Evolutionary conservation across 805 yeast genomes (phyloP), one percentile per base, ranked within the genome.

Genomic region (Yarrowia sp.): DNA sequence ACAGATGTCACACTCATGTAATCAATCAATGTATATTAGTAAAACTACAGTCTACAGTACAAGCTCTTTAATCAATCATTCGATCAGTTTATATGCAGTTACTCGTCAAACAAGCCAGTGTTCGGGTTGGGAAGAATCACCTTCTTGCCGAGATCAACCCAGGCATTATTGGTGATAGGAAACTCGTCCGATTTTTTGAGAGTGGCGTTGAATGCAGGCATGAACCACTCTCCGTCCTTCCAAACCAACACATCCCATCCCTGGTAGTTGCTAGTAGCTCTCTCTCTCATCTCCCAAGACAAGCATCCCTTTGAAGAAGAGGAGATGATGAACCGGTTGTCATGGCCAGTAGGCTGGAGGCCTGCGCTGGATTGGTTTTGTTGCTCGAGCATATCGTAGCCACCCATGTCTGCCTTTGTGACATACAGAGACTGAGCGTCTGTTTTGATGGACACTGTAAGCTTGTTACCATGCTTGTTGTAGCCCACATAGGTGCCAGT

Each of bases 121-220:
- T 8, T 39, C 1, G 60, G 60, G 14, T 53, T 28, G 10, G 45
- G 36, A 1, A 55, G 47, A 11, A 41, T 13, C 1, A 55, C 17
- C 47, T 55, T 55, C 39, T 55, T 55, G 3, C 47, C 47, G 3
- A 55, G n/a, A 13, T 41, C 38, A 5, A 55, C 47, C 61, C 61
- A 55, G 1, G 47, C 35, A 10, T 45, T 31, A 9, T 55, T 55
- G 32, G 13, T 13, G 1, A 51, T 22, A 0, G 13, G 3, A 11
- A 11, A 13, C 15, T 18, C 11, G 13, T 15, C 17, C 8, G 31
- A 15, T 8, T n/a, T 55, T 13, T 31, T 31, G 38, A 55, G 13
- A 7, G 47, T 55, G 4, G 39, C 15, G 39, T 55, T 55, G 39
- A 55, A 41, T 11, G 61, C 61, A 39, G 61, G 61, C 11, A 55